Evolutionary conservation across 208 protist species (phyloP).

Genomic region (Acanthamoeba lenticulata): DNA sequence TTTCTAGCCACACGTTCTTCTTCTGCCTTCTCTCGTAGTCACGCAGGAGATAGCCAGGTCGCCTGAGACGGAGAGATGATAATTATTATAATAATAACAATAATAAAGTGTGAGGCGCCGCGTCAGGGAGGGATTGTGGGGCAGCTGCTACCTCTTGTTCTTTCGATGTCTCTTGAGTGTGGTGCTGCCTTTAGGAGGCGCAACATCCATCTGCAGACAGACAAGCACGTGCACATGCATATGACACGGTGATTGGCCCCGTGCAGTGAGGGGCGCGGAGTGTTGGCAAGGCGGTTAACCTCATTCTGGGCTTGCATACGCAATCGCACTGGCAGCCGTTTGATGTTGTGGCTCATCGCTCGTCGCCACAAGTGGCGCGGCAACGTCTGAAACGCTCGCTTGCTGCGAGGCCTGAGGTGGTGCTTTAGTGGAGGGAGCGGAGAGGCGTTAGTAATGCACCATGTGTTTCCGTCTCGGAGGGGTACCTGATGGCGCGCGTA

Average conservation of each 20-base stretch:
- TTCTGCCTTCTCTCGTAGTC: constrained; percentile 78
- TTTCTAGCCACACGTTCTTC: constrained; percentile 79
- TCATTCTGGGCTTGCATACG: constrained; percentile 61
- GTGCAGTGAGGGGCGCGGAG: too few species aligned
- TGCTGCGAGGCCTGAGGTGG: background rate
- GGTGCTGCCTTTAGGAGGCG: background rate
- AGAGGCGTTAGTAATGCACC: background rate
- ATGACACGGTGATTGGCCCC: too few species aligned
- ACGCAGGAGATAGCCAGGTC: constrained; percentile 75
- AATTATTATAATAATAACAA: background rate
- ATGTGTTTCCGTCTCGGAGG: background rate
- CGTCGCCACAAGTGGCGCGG: constrained; percentile 81
- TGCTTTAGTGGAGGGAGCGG: background rate
- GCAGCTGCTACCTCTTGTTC: background rate
- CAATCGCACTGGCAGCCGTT: constrained; percentile 78
- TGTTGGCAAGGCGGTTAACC: background rate
- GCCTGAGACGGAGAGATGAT: constrained; percentile 28
- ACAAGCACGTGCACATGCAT: background rate
- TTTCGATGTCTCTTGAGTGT: constrained; percentile 39
- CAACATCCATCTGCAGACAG: background rate
- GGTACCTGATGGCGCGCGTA: background rate
- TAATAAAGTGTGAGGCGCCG: background rate
- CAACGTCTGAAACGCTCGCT: constrained; percentile 79
- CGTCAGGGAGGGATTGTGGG: background rate
- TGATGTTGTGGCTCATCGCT: constrained; percentile 84